These are phyloP conservation scores for Claviceps sp. DNA, from an alignment of 2,329 filamentous ascomycete genomes.

Conservation along the genomic window DNA sequence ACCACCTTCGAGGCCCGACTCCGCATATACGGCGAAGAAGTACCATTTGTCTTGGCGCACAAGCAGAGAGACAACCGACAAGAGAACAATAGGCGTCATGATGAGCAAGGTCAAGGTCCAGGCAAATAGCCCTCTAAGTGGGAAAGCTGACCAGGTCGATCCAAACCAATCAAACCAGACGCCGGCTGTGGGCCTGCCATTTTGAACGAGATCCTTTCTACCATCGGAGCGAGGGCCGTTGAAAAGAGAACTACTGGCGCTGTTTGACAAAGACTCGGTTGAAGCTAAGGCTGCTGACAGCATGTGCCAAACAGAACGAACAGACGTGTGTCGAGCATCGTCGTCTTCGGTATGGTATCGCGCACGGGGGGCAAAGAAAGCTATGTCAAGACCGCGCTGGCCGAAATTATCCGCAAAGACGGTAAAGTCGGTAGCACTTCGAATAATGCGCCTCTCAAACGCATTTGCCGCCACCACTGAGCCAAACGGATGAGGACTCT, in stretches of 20 bases:
- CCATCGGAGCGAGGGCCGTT: constrained; percentile 42
- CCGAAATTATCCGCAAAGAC: constrained; percentile 68
- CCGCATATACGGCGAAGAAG: constrained; percentile 54
- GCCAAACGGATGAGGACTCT: constrained; percentile 64
- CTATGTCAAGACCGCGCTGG: constrained; percentile 78
- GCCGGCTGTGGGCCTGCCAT: constrained; percentile 52
- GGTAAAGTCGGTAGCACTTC: constrained; percentile 80
- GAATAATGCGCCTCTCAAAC: constrained; percentile 65
- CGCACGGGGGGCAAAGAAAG: constrained; percentile 76
- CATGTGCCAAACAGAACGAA: constrained; percentile 79
- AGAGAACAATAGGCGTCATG: constrained; percentile 59
- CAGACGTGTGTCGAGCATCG: constrained; percentile 65
- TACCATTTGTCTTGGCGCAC: constrained; percentile 72
- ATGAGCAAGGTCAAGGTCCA: constrained; percentile 75
- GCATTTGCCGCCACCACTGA: constrained; percentile 72
- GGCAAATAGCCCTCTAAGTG: constrained; percentile 72
- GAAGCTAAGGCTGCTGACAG: constrained; percentile 70
- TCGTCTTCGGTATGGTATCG: constrained; percentile 89
- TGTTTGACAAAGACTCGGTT: constrained; percentile 54
- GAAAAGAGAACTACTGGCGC: constrained; percentile 50
- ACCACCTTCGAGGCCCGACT: constrained; percentile 44
- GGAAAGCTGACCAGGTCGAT: constrained; percentile 62
- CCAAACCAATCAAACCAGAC: constrained; percentile 96
- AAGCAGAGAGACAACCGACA: constrained; percentile 56
- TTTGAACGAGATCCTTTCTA: constrained; percentile 47